phyloP scores from a whole-genome alignment of 176 grass and related monocot genomes.

The Triticum urartu region DNA sequence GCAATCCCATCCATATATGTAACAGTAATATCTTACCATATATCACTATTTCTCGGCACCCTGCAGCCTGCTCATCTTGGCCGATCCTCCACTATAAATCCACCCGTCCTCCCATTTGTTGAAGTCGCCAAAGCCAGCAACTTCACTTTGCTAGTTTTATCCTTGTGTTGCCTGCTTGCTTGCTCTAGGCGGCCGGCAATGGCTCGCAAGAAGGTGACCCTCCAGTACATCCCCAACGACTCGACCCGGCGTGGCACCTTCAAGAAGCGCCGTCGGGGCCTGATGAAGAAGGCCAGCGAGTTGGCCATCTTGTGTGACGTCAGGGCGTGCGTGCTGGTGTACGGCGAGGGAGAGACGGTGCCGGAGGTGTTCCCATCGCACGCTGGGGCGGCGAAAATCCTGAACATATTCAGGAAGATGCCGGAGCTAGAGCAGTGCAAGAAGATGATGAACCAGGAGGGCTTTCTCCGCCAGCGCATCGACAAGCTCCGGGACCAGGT shows the following conservation, averaged over 20 bases:
- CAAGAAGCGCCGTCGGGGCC: conserved; percentile 20
- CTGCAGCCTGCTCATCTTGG: not conserved
- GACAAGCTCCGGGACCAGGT: conserved; percentile 28
- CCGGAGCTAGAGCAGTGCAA: conserved; percentile 40
- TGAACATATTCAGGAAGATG: conserved; percentile 15
- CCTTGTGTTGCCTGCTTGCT: not conserved
- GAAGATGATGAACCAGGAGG: conserved; percentile 39
- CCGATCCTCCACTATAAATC: not conserved
- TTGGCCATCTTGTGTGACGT: conserved; percentile 31
- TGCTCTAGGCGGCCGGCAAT: not conserved
- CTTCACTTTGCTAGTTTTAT: not conserved
- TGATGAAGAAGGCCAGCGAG: conserved; percentile 47
- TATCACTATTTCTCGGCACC: not conserved
- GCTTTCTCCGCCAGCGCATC: conserved; percentile 30
- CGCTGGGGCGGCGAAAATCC: not conserved
- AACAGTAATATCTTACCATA: conserved; percentile 1
- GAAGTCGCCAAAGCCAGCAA: not conserved
- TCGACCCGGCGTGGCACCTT: conserved; percentile 15
- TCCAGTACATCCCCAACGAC: conserved; percentile 37
- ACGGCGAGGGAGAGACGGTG: not conserved
- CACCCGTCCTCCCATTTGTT: not conserved
- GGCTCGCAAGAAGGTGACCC: conserved; percentile 37
- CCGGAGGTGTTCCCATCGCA: conserved; percentile 31
- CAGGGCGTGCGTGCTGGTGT: conserved; percentile 25
- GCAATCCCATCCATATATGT: not conserved